Evolutionary conservation across 179 eudicot genomes (phyloP), one percentile per base, ranked within the genome.

Genomic region (Drosera spatulata): DNA sequence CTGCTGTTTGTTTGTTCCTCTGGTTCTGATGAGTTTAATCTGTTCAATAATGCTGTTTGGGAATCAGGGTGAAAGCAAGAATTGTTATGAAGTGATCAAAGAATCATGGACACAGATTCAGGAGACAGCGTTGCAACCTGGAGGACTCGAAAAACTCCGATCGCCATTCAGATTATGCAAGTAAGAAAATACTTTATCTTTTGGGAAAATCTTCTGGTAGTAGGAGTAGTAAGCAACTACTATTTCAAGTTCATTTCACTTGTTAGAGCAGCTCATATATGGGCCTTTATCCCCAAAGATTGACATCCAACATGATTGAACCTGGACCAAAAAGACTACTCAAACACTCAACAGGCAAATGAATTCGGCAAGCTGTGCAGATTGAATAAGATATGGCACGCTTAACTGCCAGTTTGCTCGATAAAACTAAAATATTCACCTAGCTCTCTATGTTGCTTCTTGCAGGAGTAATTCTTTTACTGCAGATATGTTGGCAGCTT

Each of bases 11-110:
- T 43, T 43, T 7, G 2, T 43, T 4, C 45, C 45, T 43, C 33
- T 22, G 33, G 33, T 22, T 22, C 33, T 22, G 33, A 22, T 22
- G 33, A 22, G 33, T 22, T 22, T 22, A 22, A 22, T 22, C 33
- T 22, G 33, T 22, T 22, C 33, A 22, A 22, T 22, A 22, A 22
- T 38, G 4, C 5, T 55, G 61, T 51, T 45, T 33, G 33, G 5
- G 43, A 64, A 11, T 43, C 68, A 87, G 93, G 79, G 87, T 67
- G 88, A 77, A 41, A 87, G 94, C 50, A 84, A 87, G 74, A 81
- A 75, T 46, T 91, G 97, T 62, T 91, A 91, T 67, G 61, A 83
- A 67, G 90, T 83, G 69, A 87, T 87, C 57, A 85, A 83, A 69
- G 79, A 74, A 47, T 91, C 97, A 55, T 91, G 97, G 97, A 52